Conservation (phyloP, 208 protist genomes). For the Entamoeba histolytica region DNA sequence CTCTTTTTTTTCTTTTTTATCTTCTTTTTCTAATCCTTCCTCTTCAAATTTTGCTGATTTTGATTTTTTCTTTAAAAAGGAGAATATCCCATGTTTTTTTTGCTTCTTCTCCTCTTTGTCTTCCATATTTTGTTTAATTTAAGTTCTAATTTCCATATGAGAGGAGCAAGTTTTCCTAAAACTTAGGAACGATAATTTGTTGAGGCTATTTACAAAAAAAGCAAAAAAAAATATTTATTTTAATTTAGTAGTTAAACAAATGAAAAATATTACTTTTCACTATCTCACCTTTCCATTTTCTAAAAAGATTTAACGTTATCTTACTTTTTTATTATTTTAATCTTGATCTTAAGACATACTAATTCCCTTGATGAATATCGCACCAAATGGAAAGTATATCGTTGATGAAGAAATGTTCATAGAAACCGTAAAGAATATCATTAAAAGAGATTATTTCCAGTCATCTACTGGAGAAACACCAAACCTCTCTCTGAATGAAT, state of each 20-base stretch:
- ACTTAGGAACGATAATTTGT: too few relatives aligned
- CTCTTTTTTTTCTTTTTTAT: not conserved
- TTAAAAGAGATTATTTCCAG: not conserved
- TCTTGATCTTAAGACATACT: not conserved
- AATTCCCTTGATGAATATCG: not conserved
- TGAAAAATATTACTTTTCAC: too few relatives aligned
- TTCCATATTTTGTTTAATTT: not conserved
- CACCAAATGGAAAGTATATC: not conserved
- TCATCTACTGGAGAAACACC: not conserved
- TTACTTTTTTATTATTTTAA: too few relatives aligned
- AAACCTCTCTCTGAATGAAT: not conserved
- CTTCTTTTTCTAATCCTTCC: not conserved
- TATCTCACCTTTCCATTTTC: too few relatives aligned
- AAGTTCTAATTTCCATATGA: too few relatives aligned
- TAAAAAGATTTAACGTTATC: too few relatives aligned
- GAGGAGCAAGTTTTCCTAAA: too few relatives aligned
- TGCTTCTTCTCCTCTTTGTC: not conserved
- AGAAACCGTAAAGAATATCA: not conserved
- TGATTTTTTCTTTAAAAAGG: not conserved
- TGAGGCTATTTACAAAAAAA: not conserved
- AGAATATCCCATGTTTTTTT: not conserved
- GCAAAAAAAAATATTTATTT: too few relatives aligned
- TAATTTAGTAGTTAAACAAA: too few relatives aligned
- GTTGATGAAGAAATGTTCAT: not conserved
- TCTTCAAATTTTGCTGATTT: not conserved